These are phyloP conservation scores for Zymoseptoria ardabiliae DNA, from an alignment of 2,329 filamentous ascomycete species.

Conservation along the genomic window DNA sequence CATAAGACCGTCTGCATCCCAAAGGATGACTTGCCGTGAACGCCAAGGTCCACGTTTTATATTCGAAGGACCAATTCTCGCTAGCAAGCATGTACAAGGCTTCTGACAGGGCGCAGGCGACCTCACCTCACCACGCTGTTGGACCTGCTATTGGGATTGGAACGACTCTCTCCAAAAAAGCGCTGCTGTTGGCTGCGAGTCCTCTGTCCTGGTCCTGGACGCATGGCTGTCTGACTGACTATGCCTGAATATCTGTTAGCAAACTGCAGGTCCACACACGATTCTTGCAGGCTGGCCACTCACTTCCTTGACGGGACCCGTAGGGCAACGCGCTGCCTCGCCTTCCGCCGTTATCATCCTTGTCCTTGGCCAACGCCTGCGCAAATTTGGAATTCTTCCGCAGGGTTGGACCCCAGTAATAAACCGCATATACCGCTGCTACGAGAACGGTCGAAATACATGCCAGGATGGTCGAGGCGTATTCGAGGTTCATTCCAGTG, in stretches of 20 bases:
- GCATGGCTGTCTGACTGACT: not conserved
- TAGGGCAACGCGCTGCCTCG: slow-evolving; percentile 22
- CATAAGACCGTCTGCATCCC: too few relatives aligned
- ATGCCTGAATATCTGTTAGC: slow-evolving; percentile 90
- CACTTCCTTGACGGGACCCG: slow-evolving; percentile 19
- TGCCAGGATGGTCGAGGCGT: slow-evolving; percentile 50
- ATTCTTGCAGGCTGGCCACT: not conserved
- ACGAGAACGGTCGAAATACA: slow-evolving; percentile 46
- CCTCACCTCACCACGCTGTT: not conserved
- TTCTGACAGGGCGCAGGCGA: not conserved
- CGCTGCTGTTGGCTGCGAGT: slow-evolving; percentile 23
- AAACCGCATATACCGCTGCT: slow-evolving; percentile 50
- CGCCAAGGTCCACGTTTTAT: not conserved
- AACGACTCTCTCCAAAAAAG: slow-evolving; percentile 17
- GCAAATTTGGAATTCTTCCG: slow-evolving; percentile 48
- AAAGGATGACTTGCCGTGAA: not conserved
- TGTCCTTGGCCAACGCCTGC: slow-evolving; percentile 33
- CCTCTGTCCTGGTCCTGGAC: slow-evolving; percentile 18
- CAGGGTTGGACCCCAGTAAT: slow-evolving; percentile 49
- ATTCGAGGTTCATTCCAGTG: slow-evolving; percentile 41
- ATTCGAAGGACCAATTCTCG: not conserved
- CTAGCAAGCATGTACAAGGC: not conserved
- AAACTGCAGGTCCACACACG: slow-evolving; percentile 47
- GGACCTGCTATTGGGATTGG: not conserved
- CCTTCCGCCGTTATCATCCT: slow-evolving; percentile 20